Evolutionary conservation across 441 rosid genomes (phyloP), one percentile per base, ranked within the genome.

Genomic region (Flueggea neowawraea): DNA sequence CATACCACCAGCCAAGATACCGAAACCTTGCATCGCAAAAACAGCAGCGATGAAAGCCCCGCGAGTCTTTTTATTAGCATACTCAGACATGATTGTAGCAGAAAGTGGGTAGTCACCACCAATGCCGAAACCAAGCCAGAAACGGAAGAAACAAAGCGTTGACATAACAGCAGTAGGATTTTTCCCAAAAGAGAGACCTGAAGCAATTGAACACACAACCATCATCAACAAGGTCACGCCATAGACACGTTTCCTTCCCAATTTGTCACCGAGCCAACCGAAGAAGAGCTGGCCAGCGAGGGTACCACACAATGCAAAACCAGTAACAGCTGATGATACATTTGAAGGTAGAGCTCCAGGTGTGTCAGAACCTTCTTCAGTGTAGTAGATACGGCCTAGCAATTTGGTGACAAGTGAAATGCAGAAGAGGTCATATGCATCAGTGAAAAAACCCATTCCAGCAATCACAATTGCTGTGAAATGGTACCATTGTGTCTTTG

Each of bases 371-470:
- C 93, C 93, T 5, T 80, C 84, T 10, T 82, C 73, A 39, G 78
- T 80, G 75, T 89, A 89, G 64, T 89, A 89, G 6, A 89, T 77
- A 45, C 89, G 90, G 6, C 96, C 96, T 2, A 84, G 83, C 69
- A 86, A 72, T 71, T 89, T 89, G 55, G 93, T 89, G 55, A 84
- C 96, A 8, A 84, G 87, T 49, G 91, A 84, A 54, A 89, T 84
- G 59, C 91, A 89, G 61, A 89, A 89, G 11, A 89, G 89, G 64
- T 89, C 91, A 60, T 89, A 83, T 0, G 96, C 86, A 70, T 89
- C 96, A n/a, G 93, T 86, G 82, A 89, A 86, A 67, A 89, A 89
- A 6, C 93, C 93, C 96, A 89, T 89, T 36, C 96, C 93, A 56
- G 96, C 93, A 16, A 86, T 79, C 50, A 89, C 62, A 50, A 86